Evolutionary conservation across 2,329 filamentous ascomycete genomes (phyloP), one percentile per base, ranked within the genome.

Genomic region (Scedosporium apiospermum): DNA sequence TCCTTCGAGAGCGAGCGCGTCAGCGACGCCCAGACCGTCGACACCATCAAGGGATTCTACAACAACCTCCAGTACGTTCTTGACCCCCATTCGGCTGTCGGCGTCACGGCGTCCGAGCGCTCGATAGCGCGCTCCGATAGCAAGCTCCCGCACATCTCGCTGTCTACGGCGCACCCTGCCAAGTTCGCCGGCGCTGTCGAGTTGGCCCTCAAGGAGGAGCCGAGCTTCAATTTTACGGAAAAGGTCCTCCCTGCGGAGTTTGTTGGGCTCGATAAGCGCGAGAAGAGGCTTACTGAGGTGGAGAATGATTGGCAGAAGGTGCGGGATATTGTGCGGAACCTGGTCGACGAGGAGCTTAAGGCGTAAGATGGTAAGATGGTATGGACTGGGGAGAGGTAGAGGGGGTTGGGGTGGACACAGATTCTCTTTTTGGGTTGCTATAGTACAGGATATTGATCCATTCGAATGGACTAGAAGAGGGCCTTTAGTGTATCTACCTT

Each of bases 131-230:
- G 85, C 12, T 74, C 78, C 0, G 76, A 75, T 30, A 72, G 79
- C 2, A 77, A 78, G 16, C 76, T 87, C 61, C 80, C 75, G n/a
- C 89, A 96, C 73, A 89, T 99, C 69, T 87, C 91, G 1, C 84
- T 99, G 2, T 90, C 93, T 1, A 99, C 95, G 1, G 95, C 95
- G 2, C 95, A 99, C 75, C 93, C 95, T 0, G 95, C 93, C 65
- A 99, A 99, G 75, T 99, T 99, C 71, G 87, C 89, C 0, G 85
- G 85, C 38, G 93, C 93, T 0, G 93, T 99, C 1, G 88, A 93
- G 68, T 69, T 89, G 58, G 92, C 93, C 0, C 79, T 98, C 64
- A 82, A 86, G 66, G 83, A 83, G 7, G 81, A 90, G 71, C 73
- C 82, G n/a, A 86, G 82, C 1, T 97, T 96, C 69, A 82, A 85